Percentiles rank a stretch among this genome's conserved stretches.
These are phyloP conservation scores for Fusarium tjaetaba DNA, from an alignment of 2,329 filamentous ascomycete species.

Conservation along the genomic window DNA sequence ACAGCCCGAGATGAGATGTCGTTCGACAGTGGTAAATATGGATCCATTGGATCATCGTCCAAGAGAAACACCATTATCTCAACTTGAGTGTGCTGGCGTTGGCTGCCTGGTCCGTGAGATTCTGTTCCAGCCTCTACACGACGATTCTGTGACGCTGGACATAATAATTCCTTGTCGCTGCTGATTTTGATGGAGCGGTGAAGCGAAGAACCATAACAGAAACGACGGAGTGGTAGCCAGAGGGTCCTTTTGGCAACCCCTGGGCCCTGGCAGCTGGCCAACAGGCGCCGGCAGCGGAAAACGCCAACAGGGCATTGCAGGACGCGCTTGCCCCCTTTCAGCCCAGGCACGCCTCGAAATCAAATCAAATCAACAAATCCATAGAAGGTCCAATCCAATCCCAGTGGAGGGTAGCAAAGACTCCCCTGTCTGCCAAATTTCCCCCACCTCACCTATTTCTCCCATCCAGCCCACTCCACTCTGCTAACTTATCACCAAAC, in stretches of 20 bases:
- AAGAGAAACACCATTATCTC: slow-evolving; percentile 23
- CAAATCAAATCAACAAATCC: slow-evolving; percentile 51
- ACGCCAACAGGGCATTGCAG: slow-evolving; percentile 37
- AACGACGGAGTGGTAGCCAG: slow-evolving; percentile 20
- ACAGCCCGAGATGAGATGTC: slow-evolving; percentile 31
- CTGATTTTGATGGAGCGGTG: slow-evolving; percentile 32
- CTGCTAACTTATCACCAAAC: slow-evolving; percentile 42
- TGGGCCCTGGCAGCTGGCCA: slow-evolving; percentile 33
- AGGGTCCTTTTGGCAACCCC: slow-evolving; percentile 15
- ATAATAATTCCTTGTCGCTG: slow-evolving; percentile 14
- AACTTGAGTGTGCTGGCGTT: not conserved
- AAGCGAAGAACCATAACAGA: slow-evolving; percentile 27
- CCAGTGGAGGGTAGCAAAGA: slow-evolving; percentile 42
- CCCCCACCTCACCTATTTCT: slow-evolving; percentile 57
- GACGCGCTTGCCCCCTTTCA: slow-evolving; percentile 50
- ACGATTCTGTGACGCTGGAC: not conserved
- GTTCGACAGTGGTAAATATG: slow-evolving; percentile 39
- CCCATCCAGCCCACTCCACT: slow-evolving; percentile 38
- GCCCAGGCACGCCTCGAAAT: slow-evolving; percentile 46
- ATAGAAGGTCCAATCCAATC: slow-evolving; percentile 34
- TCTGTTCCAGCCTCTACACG: not conserved
- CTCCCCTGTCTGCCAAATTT: slow-evolving; percentile 55
- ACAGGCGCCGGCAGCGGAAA: slow-evolving; percentile 34
- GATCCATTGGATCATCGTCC: slow-evolving; percentile 39
- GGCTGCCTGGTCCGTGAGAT: not conserved